phyloP scores from a whole-genome alignment of 495 filamentous ascomycete species.

The Zalerion maritima region DNA sequence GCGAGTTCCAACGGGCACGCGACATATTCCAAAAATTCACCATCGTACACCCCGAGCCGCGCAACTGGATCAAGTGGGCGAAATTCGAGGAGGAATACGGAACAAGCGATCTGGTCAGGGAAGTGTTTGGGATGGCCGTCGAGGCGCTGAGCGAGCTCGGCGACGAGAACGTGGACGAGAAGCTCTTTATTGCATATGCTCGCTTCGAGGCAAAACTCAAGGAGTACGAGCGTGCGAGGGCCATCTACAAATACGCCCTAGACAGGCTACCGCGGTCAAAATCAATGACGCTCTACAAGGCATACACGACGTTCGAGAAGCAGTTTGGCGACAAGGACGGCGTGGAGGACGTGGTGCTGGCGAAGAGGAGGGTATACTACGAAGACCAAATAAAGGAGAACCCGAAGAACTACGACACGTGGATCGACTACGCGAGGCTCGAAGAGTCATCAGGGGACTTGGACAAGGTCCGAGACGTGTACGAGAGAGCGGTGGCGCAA shows the following conservation, averaged over 20 bases:
- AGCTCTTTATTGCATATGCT: slow-evolving; percentile 83
- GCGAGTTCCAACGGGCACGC: slow-evolving; percentile 72
- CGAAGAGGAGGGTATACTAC: slow-evolving; percentile 88
- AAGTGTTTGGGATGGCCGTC: slow-evolving; percentile 81
- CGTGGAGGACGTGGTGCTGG: slow-evolving; percentile 85
- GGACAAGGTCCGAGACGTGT: slow-evolving; percentile 76
- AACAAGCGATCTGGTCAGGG: slow-evolving; percentile 76
- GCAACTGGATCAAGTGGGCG: slow-evolving; percentile 98
- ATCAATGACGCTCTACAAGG: slow-evolving; percentile 70
- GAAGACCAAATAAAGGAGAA: slow-evolving; percentile 89
- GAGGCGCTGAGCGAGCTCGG: slow-evolving; percentile 85
- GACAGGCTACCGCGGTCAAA: slow-evolving; percentile 82
- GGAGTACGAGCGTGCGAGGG: slow-evolving; percentile 87
- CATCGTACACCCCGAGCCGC: slow-evolving; percentile 82
- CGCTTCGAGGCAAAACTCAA: slow-evolving; percentile 86
- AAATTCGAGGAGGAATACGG: slow-evolving; percentile 93
- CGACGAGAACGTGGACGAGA: slow-evolving; percentile 94
- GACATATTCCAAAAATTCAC: slow-evolving; percentile 84
- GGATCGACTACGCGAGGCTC: slow-evolving; percentile 88
- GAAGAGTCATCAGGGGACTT: slow-evolving; percentile 72
- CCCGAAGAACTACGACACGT: slow-evolving; percentile 84
- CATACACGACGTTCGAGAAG: slow-evolving; percentile 96
- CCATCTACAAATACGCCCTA: slow-evolving; percentile 92
- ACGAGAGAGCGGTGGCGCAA: slow-evolving; percentile 92
- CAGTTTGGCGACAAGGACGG: slow-evolving; percentile 91